Evolutionary conservation across 306 rosid genomes (phyloP).

Genomic region (Pyrus communis): DNA sequence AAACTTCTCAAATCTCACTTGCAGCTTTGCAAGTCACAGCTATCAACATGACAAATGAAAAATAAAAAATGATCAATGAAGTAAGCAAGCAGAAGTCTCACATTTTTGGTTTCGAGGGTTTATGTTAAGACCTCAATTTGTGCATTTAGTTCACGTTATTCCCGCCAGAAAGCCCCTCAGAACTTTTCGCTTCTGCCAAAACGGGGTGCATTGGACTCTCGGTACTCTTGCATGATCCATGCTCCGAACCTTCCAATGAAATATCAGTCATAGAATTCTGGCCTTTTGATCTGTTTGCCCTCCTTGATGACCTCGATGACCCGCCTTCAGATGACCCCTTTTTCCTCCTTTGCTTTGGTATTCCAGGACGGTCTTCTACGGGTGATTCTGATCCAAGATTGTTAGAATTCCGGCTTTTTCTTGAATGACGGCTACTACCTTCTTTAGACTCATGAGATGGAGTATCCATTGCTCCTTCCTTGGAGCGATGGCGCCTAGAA

Average conservation of each 20-base stretch:
- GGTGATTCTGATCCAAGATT: slow-evolving; percentile 22
- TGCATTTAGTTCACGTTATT: background rate
- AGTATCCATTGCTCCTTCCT: slow-evolving; percentile 35
- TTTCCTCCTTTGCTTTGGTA: slow-evolving; percentile 49
- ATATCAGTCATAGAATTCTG: slow-evolving; percentile 41
- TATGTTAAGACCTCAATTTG: slow-evolving; percentile 8
- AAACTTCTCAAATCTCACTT: background rate
- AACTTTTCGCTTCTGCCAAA: slow-evolving; percentile 14
- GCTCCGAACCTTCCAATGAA: slow-evolving; percentile 21
- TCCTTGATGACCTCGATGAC: slow-evolving; percentile 26
- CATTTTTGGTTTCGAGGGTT: background rate
- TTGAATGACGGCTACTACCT: slow-evolving; percentile 32
- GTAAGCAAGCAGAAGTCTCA: background rate
- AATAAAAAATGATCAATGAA: background rate
- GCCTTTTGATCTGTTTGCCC: slow-evolving; percentile 40
- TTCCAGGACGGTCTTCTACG: slow-evolving; percentile 24
- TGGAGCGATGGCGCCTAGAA: slow-evolving; percentile 42
- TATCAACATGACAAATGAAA: background rate
- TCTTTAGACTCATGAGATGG: slow-evolving; percentile 26
- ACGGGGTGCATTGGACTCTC: slow-evolving; percentile 5
- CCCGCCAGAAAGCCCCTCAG: background rate
- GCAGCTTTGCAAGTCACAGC: slow-evolving; percentile 7
- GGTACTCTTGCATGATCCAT: slow-evolving; percentile 1
- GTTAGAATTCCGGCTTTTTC: slow-evolving; percentile 29
- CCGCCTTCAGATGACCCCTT: slow-evolving; percentile 49